A percentile compares a stretch with the other conserved stretches of the same genome.
Conservation (phyloP, 768 basidiomycete species). For the Favolaschia claudopus region DNA sequence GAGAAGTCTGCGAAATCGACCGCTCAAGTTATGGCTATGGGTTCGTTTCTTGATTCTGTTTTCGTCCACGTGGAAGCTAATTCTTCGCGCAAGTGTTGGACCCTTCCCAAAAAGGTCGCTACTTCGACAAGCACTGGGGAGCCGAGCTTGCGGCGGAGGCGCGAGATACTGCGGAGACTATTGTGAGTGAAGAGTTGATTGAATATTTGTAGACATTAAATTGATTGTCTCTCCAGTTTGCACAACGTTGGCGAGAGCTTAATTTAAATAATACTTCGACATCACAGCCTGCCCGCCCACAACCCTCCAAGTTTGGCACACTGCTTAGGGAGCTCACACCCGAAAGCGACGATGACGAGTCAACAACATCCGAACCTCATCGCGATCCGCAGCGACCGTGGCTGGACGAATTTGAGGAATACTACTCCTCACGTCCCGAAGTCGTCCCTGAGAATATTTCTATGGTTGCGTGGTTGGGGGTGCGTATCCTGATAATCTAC, state of each 20-base stretch:
- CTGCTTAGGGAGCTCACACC: neutral
- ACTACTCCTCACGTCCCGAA: neutral
- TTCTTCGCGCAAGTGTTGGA: neutral
- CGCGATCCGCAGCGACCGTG: neutral
- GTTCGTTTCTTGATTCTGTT: conserved; percentile 29
- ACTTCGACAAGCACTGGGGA: neutral
- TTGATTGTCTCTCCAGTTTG: no score
- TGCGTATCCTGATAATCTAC: neutral
- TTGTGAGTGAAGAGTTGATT: no score
- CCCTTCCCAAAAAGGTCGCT: neutral
- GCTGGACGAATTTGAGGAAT: neutral
- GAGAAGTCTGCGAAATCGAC: conserved; percentile 33
- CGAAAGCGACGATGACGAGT: neutral
- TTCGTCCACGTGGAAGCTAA: neutral
- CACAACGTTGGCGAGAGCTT: no score
- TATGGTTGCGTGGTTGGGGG: conserved; percentile 3
- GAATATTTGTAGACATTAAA: no score
- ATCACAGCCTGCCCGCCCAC: no score
- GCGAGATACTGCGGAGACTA: neutral
- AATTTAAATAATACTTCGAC: no score
- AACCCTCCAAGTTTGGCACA: no score
- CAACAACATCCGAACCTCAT: neutral
- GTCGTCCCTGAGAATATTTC: neutral
- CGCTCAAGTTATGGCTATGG: conserved; percentile 41
- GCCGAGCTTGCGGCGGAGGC: neutral